Evolutionary conservation across 345 rosid species (phyloP).

Genomic region (Arabis hirsuta): DNA sequence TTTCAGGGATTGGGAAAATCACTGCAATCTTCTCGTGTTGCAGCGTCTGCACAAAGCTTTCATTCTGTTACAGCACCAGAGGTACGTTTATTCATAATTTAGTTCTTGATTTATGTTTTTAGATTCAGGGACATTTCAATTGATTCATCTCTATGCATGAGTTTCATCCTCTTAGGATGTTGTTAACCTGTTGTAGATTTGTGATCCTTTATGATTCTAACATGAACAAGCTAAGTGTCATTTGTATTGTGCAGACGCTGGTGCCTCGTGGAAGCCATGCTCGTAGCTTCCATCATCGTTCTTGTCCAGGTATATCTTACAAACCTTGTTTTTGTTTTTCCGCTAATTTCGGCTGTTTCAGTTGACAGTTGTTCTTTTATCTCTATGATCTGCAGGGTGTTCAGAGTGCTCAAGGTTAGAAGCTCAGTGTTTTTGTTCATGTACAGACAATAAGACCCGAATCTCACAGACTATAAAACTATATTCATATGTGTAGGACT

Average conservation of each 20-base stretch:
- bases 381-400: constrained; percentile 49
- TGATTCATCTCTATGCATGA: not conserved
- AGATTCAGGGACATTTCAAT: not conserved
- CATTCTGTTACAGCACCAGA: constrained; percentile 50
- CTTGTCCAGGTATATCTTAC: constrained; percentile 52
- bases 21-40: constrained; percentile 48
- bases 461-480: not conserved
- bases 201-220: constrained; percentile 13
- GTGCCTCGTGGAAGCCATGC: constrained; percentile 51
- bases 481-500: constrained; percentile 33
- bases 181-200: not conserved
- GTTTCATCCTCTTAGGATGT: not conserved
- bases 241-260: constrained; percentile 49
- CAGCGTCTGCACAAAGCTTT: constrained; percentile 47
- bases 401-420: constrained; percentile 42
- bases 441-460: not conserved
- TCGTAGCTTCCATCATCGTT: constrained; percentile 52
- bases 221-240: constrained; percentile 10
- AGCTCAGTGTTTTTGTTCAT: constrained; percentile 27
- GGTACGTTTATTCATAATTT: constrained; percentile 41
- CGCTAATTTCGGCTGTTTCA: not conserved
- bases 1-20: constrained; percentile 55
- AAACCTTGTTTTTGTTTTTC: not conserved
- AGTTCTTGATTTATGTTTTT: not conserved
- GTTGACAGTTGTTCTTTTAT: constrained; percentile 13